Evolutionary conservation across 2,329 filamentous ascomycete genomes (phyloP), one percentile per base, ranked within the genome.

Genomic region (Atkinsonella hypoxylon): DNA sequence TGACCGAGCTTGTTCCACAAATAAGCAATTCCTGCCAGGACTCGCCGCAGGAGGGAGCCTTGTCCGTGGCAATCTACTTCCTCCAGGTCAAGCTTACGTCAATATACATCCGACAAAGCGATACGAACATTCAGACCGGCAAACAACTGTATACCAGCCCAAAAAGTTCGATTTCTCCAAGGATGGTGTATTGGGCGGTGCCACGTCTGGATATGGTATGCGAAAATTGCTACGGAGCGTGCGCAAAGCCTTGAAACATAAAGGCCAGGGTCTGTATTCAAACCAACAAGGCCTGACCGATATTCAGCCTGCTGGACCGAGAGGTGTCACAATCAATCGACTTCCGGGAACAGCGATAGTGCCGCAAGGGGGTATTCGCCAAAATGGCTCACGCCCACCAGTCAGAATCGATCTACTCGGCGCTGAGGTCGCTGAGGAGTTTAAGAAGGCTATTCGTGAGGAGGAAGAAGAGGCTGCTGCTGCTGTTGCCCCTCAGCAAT

Each of bases 221-320:
- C 90, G 84, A 65, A 93, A 83, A 58, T 77, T 97, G 0, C 76
- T 98, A 47, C 87, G 89, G 7, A 91, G 87, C 55, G 87, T 97
- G 38, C 85, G 89, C 17, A 82, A 89, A 55, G 90, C 84, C 6
- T 67, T 96, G 46, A 88, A 88, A 62, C 87, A 75, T 13, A 70
- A 67, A 49, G 72, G 70, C 1, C 74, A 72, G 53, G 67, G 64
- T 5, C 54, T 69, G 12, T 69, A 71, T 13, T 67, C 71, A 0
- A 69, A 69, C 0, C 71, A 74, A n/a, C 70, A 69, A 11, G 73
- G 67, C 49, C 72, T 75, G 50, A 67, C 74, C 53, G 71, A 71
- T 49, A 56, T 79, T 34, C 68, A 71, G 3, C 71, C 74, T 2
- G 68, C 75, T 38, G 74, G 74, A 1, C 71, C 75, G 1, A 70